A percentile compares a stretch with the other conserved stretches of the same genome.
Evolutionary conservation across 1,139 yeast species (phyloP).

Genomic region (Geotrichum klebahnii): DNA sequence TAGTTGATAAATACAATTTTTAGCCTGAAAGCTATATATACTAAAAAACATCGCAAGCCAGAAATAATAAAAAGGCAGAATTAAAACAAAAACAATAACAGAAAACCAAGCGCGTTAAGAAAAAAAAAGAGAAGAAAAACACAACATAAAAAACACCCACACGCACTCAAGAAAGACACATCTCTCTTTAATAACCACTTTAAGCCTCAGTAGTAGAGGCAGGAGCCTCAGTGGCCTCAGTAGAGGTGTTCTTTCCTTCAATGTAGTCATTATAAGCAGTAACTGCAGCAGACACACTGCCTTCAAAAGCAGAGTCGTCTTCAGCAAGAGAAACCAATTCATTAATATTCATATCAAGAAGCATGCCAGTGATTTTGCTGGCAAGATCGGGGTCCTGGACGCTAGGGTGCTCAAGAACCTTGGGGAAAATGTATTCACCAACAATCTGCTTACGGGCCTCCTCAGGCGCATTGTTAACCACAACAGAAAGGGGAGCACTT

Average conservation of each 20-base stretch:
- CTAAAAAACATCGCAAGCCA: no score
- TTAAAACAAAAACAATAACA: no score
- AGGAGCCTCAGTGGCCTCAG: conserved; percentile 16
- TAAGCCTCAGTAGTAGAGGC: conserved; percentile 21
- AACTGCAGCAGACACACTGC: conserved; percentile 91
- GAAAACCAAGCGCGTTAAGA: no score
- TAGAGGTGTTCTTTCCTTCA: conserved; percentile 27
- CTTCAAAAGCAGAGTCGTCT: conserved; percentile 76
- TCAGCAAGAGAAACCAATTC: conserved; percentile 87
- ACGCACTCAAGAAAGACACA: no score
- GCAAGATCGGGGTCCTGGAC: conserved; percentile 89
- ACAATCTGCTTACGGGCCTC: conserved; percentile 95
- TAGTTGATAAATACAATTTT: no score
- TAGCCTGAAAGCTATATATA: no score
- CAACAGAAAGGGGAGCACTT: conserved; percentile 33
- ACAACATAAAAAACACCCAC: no score
- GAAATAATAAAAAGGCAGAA: no score
- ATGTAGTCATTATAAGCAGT: conserved; percentile 53
- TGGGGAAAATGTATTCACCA: conserved; percentile 97
- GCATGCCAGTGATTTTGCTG: conserved; percentile 98
- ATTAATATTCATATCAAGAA: conserved; percentile 89
- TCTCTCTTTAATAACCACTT: no score
- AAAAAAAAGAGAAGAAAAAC: no score
- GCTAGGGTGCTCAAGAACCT: conserved; percentile 76
- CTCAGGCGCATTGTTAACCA: conserved; percentile 44